Conservation (phyloP, 345 rosid species). For the Dipteronia sinensis region DNA sequence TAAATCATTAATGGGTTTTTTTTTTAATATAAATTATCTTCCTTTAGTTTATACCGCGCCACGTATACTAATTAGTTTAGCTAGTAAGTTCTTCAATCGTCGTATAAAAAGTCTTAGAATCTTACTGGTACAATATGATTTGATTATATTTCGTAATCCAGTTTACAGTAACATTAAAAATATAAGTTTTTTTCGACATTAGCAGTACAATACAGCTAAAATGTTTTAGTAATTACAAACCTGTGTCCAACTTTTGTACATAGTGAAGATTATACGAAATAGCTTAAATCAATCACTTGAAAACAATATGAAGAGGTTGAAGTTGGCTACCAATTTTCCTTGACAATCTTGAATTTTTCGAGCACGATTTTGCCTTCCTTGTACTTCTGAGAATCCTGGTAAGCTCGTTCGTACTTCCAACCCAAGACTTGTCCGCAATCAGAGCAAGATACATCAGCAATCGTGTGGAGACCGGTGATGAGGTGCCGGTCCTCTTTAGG, state of each 20-base stretch:
- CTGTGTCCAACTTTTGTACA: neutral
- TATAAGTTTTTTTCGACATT: no score
- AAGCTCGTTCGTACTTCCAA: conserved; percentile 39
- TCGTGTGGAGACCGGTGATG: conserved; percentile 34
- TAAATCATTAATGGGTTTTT: no score
- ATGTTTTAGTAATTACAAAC: neutral
- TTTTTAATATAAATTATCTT: no score
- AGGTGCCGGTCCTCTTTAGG: conserved; percentile 33
- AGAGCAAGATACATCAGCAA: conserved; percentile 34
- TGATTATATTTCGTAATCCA: no score
- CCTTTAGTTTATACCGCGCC: no score
- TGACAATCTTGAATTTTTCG: conserved; percentile 34
- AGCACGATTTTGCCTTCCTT: conserved; percentile 40
- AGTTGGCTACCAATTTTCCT: conserved; percentile 28
- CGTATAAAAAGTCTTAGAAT: no score
- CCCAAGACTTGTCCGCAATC: conserved; percentile 39
- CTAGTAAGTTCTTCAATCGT: no score
- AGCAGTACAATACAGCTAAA: neutral
- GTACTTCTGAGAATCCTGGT: conserved; percentile 33
- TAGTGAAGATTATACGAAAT: neutral
- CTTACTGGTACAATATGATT: no score
- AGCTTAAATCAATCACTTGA: neutral
- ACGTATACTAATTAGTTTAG: no score
- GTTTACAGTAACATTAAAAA: no score
- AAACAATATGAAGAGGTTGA: neutral